A percentile compares a stretch with the other conserved stretches of the same genome.
phyloP scores from a whole-genome alignment of 1,284 basidiomycete genomes.

The Cryptococcus neoformans region DNA sequence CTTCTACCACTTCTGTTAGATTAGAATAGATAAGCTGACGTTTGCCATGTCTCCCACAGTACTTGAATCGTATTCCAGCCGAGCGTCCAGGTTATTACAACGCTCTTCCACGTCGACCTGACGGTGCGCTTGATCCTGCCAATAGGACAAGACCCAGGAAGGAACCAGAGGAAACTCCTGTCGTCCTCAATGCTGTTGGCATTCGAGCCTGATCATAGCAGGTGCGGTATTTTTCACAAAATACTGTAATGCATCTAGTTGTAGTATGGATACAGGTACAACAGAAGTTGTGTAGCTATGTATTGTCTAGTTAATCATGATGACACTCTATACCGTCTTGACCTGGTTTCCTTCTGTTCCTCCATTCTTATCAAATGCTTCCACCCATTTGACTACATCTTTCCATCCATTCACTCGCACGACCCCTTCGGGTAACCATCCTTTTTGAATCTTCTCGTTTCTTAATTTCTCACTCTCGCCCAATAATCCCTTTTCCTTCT shows the following conservation, averaged over 20 bases:
- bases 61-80: slow-evolving; percentile 18
- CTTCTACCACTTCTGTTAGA: not conserved
- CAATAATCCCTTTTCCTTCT: slow-evolving; percentile 46
- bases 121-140: slow-evolving; percentile 17
- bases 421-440: slow-evolving; percentile 45
- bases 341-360: not conserved
- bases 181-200: slow-evolving; percentile 17
- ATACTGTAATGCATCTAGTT: too few relatives aligned
- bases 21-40: not conserved
- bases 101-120: slow-evolving; percentile 15
- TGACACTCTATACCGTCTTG: too few relatives aligned
- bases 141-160: slow-evolving; percentile 13
- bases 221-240: too few relatives aligned
- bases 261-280: too few relatives aligned
- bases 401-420: slow-evolving; percentile 42
- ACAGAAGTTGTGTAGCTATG: too few relatives aligned
- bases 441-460: slow-evolving; percentile 23
- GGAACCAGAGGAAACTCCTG: slow-evolving; percentile 16
- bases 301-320: too few relatives aligned
- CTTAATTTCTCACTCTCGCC: slow-evolving; percentile 39
- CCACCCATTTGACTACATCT: slow-evolving; percentile 46
- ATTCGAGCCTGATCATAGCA: slow-evolving; percentile 1
- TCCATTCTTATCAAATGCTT: slow-evolving; percentile 19
- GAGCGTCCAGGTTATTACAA: slow-evolving; percentile 12
- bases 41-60: not conserved